These are phyloP conservation scores for Tinospora cordifolia DNA, from an alignment of 164 flowering plant species.

Conservation along the genomic window DNA sequence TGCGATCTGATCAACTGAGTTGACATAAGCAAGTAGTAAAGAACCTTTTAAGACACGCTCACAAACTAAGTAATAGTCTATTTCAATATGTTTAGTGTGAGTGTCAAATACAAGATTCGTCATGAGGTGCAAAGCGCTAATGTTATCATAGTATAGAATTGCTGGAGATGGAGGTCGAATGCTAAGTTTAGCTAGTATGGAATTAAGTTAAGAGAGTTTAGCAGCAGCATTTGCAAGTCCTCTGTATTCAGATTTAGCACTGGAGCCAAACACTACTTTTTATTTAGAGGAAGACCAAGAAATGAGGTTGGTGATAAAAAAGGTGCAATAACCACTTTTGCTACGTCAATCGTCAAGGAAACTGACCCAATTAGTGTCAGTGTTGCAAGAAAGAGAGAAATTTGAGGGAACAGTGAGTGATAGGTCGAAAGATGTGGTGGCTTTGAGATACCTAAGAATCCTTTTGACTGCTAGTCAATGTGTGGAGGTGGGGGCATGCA, in stretches of 20 bases:
- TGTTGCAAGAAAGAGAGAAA: not conserved
- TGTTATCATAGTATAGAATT: no score
- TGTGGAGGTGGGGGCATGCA: not conserved
- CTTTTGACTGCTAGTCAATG: not conserved
- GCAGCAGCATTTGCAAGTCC: not conserved
- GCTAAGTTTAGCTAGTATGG: no score
- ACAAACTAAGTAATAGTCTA: no score
- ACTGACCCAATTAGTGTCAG: not conserved
- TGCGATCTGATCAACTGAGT: no score
- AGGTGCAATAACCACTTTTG: not conserved
- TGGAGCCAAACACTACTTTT: not conserved
- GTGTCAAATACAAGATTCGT: no score
- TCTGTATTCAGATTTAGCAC: not conserved
- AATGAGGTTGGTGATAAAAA: not conserved
- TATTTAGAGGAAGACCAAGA: not conserved
- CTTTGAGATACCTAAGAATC: not conserved
- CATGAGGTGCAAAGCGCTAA: no score
- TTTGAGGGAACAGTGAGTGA: not conserved
- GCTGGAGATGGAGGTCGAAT: no score
- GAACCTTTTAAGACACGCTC: no score
- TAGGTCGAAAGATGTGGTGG: not conserved
- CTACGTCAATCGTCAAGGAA: not conserved
- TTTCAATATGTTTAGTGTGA: no score
- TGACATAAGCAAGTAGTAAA: no score
- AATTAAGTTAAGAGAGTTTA: not conserved